These are phyloP conservation scores for Ramaria sp. DNA, from an alignment of 768 basidiomycete genomes.

Conservation along the genomic window DNA sequence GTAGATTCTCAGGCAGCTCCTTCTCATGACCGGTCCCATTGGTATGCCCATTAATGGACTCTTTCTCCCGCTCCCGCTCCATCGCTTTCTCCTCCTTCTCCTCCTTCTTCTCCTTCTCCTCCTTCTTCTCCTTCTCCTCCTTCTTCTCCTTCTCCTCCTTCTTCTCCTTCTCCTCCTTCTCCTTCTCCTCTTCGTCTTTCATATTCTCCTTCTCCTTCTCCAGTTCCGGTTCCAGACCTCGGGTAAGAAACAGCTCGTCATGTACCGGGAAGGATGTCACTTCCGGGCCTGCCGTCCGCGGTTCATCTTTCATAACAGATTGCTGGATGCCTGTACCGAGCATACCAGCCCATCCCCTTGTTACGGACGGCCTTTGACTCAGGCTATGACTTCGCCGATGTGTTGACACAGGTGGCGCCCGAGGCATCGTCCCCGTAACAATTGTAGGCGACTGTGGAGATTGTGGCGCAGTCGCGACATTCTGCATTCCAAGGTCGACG, in stretches of 20 bases:
- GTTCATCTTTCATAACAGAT: constrained; percentile 18
- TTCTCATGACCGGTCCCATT: constrained; percentile 14
- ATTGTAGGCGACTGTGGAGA: constrained; percentile 16
- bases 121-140: constrained; percentile 18
- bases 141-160: background rate
- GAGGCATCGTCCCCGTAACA: constrained; percentile 35
- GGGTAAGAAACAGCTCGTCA: constrained; percentile 12
- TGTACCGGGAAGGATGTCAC: constrained; percentile 37
- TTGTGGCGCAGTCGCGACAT: constrained; percentile 18
- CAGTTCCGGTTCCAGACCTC: constrained; percentile 22
- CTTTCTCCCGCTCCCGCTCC: background rate
- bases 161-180: constrained; percentile 14
- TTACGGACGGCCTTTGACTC: constrained; percentile 53
- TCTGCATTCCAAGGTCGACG: constrained; percentile 43
- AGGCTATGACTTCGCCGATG: constrained; percentile 79
- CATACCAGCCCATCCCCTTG: constrained; percentile 50
- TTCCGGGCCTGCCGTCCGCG: constrained; percentile 61
- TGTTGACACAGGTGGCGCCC: constrained; percentile 67
- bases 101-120: constrained; percentile 6
- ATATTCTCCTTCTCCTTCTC: constrained; percentile 24
- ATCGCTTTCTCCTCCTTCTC: background rate
- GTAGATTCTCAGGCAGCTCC: constrained; percentile 16
- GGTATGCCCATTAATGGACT: background rate
- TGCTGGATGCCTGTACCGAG: constrained; percentile 29
- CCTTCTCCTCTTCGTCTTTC: no score